Evolutionary conservation across 208 protist genomes (phyloP).

Genomic region (Strigomonas galati): DNA sequence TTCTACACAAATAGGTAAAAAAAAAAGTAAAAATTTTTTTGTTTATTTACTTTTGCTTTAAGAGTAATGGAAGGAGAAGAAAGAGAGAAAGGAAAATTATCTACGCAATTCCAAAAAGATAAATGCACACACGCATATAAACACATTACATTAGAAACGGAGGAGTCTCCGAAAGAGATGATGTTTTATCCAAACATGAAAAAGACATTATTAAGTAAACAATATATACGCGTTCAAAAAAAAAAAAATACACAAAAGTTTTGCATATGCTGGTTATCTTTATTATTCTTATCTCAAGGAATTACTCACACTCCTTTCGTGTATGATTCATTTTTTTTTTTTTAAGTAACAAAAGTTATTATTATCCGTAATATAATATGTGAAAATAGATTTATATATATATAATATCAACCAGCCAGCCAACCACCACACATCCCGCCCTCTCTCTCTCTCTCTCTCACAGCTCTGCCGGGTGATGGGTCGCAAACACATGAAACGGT

Average conservation of each 20-base stretch:
- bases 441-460: slow-evolving; percentile 18
- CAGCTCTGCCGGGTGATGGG: slow-evolving; percentile 76
- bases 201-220: not conserved
- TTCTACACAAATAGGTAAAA: not conserved
- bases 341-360: not conserved
- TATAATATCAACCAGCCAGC: not conserved
- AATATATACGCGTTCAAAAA: not conserved
- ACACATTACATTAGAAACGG: no score
- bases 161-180: no score
- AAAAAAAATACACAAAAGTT: not conserved
- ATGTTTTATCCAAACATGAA: no score
- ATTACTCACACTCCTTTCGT: not conserved
- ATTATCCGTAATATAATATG: not conserved
- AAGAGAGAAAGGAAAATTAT: not conserved
- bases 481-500: slow-evolving; percentile 74
- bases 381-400: not conserved
- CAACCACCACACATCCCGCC: not conserved
- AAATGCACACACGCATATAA: no score
- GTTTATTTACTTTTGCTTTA: not conserved
- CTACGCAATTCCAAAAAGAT: not conserved
- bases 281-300: not conserved
- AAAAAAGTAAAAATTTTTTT: not conserved
- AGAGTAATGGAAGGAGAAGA: not conserved
- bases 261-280: not conserved
- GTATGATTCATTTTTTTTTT: not conserved